Base-by-base conservation (phyloP, 2,329 filamentous ascomycete genomes). In the Fusarium lateritium region DNA sequence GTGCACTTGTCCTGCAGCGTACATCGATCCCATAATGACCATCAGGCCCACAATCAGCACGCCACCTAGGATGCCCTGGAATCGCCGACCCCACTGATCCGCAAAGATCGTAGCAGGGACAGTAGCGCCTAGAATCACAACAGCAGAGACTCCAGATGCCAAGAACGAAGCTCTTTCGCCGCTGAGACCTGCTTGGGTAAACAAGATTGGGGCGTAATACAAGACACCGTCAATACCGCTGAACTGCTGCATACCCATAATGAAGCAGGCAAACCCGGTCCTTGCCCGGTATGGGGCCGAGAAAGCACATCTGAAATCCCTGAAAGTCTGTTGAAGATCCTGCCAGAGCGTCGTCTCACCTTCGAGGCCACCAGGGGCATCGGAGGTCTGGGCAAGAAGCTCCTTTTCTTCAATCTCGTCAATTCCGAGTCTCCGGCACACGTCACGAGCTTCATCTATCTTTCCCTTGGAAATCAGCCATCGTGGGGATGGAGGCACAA, bases 221-320 rank as follows among this genome's bases (percentile, higher is more conserved):
- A 90, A 78, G 0, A 90, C 83, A 1, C 86, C 88, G 38, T 91
- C 88, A 39, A 90, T 89, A 0, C 88, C 88, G 19, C 80, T 84
- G 13, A 90, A 79, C 47, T 90, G 88, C 60, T 89, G 85, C 78
- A 89, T 85, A 1, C 79, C 84, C 80, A 90, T 83, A 22, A 90
- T 76, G 59, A 89, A 89, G 8, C 86, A 82, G 2, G 83, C 88
- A 19, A 89, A 82, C 0, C 81, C 73, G 2, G 85, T 86, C 4
- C 84, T 81, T 2, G 76, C 74, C 2, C 85, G 79, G 10, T 82
- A 82, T 1, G 79, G 77, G 0, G 73, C 60, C 3, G 78, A 77
- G 47, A 82, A 79, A 0, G 77, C 77, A 7, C 76, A 71, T 13
- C 71, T 62, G 34, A 81, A 80, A 9, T 79, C 76, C 7, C 59